Conservation (phyloP, 2,329 filamentous ascomycete species). For the Claviceps digitariae region DNA sequence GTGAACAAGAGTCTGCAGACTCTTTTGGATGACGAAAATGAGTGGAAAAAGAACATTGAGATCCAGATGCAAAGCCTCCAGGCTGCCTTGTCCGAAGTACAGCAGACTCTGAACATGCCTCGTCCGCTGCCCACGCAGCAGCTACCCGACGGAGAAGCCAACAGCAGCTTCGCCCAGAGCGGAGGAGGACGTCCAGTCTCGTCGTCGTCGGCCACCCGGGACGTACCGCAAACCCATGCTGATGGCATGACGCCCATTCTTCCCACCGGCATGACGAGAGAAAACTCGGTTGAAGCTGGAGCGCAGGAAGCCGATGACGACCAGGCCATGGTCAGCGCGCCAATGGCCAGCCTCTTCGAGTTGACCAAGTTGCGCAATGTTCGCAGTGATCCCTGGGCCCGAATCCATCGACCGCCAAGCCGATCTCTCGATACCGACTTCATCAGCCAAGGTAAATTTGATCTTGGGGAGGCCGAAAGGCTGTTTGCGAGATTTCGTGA, state of each 20-base stretch:
- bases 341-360: constrained; percentile 20
- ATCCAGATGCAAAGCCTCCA: constrained; percentile 14
- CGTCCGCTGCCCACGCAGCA: neutral
- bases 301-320: constrained; percentile 12
- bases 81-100: constrained; percentile 14
- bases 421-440: constrained; percentile 14
- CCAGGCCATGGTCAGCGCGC: constrained; percentile 17
- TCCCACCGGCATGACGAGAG: constrained; percentile 18
- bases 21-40: constrained; percentile 38
- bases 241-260: neutral
- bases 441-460: constrained; percentile 15
- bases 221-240: neutral
- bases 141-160: neutral
- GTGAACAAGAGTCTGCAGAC: constrained; percentile 43
- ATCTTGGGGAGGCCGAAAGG: constrained; percentile 14
- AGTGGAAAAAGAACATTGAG: constrained; percentile 24
- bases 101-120: constrained; percentile 11
- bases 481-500: constrained; percentile 16
- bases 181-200: neutral
- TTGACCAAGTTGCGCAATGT: constrained; percentile 20
- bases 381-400: constrained; percentile 16
- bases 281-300: constrained; percentile 16
- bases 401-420: constrained; percentile 6
- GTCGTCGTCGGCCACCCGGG: neutral
- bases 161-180: neutral